Base-by-base conservation (phyloP, 2,329 filamentous ascomycete species). In the Fusarium incarnatum region DNA sequence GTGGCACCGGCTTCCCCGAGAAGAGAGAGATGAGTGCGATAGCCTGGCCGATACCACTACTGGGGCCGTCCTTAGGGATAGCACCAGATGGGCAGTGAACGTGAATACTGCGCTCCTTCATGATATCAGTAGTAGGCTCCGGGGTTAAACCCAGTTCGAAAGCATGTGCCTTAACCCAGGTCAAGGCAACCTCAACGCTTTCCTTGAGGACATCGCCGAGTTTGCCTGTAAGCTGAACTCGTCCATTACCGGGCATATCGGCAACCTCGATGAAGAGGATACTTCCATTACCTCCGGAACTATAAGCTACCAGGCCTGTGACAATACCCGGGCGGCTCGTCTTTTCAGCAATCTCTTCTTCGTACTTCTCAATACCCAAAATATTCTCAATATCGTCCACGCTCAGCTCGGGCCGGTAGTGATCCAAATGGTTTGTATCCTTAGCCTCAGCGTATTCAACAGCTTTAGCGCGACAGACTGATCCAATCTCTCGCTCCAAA, bases 251-350 rank as follows among this genome's bases (percentile, higher is more conserved):
- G 1, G 96, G 96, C 94, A 98, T 98, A 77, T 97, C 94, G 13
- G 95, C 94, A 46, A 98, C 94, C 81, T 99, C 96, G 75, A 99
- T 99, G 84, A 99, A 99, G 59, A 99, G 87, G 76, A 99, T 99
- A 77, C 92, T 94, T 68, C 96, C 96, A 79, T 98, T 95, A 49
- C 94, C 94, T 52, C 96, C 95, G 6, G 91, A 92, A 76, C 91
- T 94, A 83, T 98, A 99, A 11, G 96, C 96, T 18, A 99, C 96
- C 32, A 99, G 90, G 16, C 96, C 96, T 1, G 96, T 99, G 40
- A 99, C 95, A 60, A 99, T 92, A 60, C 96, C 96, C 3, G 96
- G 95, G 20, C 94, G 90, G 71, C 88, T 86, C 78, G 88, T 89
- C 77, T 92, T 94, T 79, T 97, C 95, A 15, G 96, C 93, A 75